Evolutionary conservation across 225 moss, liverwort and hornwort genomes (phyloP).

Genomic region (Ulota crispa): DNA sequence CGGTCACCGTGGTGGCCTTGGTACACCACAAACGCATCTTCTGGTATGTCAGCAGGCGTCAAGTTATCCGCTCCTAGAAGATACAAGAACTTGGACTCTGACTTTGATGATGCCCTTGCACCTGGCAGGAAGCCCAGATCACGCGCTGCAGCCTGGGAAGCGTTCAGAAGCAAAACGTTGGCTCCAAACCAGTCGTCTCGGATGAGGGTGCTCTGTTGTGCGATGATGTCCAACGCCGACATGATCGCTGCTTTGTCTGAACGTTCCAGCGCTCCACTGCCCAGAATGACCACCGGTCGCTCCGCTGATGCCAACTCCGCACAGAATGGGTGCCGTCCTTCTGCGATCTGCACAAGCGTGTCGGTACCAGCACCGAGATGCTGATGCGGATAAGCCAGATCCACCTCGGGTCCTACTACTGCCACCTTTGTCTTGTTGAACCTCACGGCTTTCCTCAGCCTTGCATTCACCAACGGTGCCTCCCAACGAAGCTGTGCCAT

Average conservation of each 20-base stretch:
- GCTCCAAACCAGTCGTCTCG: slow-evolving; percentile 94
- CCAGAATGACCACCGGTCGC: slow-evolving; percentile 78
- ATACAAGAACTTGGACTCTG: slow-evolving; percentile 68
- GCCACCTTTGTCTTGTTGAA: slow-evolving; percentile 68
- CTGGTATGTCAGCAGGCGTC: slow-evolving; percentile 75
- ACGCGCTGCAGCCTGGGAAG: slow-evolving; percentile 86
- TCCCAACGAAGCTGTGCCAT: slow-evolving; percentile 77
- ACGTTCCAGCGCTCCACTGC: slow-evolving; percentile 72
- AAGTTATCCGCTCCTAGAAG: slow-evolving; percentile 89
- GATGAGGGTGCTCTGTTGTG: slow-evolving; percentile 54
- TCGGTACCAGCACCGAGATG: slow-evolving; percentile 72
- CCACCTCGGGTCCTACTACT: slow-evolving; percentile 64
- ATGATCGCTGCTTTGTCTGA: slow-evolving; percentile 73
- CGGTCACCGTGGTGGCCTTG: slow-evolving; percentile 97
- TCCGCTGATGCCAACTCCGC: slow-evolving; percentile 69
- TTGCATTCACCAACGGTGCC: slow-evolving; percentile 78
- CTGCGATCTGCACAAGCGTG: slow-evolving; percentile 63
- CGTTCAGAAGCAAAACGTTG: slow-evolving; percentile 83
- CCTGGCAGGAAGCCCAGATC: slow-evolving; percentile 85
- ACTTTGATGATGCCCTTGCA: slow-evolving; percentile 73
- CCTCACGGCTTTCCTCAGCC: slow-evolving; percentile 84
- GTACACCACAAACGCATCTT: slow-evolving; percentile 87
- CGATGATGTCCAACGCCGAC: slow-evolving; percentile 73
- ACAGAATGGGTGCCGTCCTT: slow-evolving; percentile 79
- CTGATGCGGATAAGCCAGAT: slow-evolving; percentile 70